These are phyloP conservation scores for Pythium insidiosum DNA, from an alignment of 352 stramenopile species.

Conservation along the genomic window DNA sequence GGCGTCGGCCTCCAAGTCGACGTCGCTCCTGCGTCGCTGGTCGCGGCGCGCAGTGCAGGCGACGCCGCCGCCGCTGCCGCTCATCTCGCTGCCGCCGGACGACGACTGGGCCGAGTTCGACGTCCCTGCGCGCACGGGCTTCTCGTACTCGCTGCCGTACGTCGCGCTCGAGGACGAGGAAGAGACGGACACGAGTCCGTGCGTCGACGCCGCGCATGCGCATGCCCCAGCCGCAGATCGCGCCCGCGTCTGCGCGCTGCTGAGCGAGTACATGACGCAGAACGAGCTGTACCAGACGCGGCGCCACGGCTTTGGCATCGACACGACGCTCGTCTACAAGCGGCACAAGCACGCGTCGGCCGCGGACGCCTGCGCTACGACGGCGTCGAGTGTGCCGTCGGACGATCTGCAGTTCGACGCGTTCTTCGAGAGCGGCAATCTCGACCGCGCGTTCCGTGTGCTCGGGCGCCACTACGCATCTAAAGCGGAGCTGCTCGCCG, in stretches of 20 bases:
- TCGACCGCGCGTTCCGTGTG: constrained; percentile 61
- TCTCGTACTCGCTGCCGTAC: constrained; percentile 41
- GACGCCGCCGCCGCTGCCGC: constrained; percentile 46
- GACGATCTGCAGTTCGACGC: constrained; percentile 43
- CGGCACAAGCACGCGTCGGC: constrained; percentile 24
- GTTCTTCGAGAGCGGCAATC: constrained; percentile 73
- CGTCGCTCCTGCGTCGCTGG: constrained; percentile 30
- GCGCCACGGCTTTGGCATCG: constrained; percentile 50
- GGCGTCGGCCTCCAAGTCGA: not conserved
- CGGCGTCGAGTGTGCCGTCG: constrained; percentile 5
- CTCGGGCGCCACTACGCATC: constrained; percentile 42
- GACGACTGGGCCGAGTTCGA: constrained; percentile 68
- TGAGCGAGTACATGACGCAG: constrained; percentile 66
- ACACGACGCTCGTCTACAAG: constrained; percentile 58
- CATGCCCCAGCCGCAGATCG: constrained; percentile 8
- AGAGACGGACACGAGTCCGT: constrained; percentile 10
- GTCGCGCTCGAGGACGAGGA: constrained; percentile 30
- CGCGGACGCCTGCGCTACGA: not conserved
- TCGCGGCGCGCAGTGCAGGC: constrained; percentile 26
- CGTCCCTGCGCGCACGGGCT: constrained; percentile 44
- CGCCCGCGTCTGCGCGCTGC: constrained; percentile 23
- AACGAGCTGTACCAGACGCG: constrained; percentile 55
- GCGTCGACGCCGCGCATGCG: not conserved
- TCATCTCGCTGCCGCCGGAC: constrained; percentile 56
- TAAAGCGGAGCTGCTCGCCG: constrained; percentile 24